A percentile compares a stretch with the other conserved stretches of the same genome.
Evolutionary conservation across 2,329 filamentous ascomycete species (phyloP).

Genomic region (Nemania sp.): DNA sequence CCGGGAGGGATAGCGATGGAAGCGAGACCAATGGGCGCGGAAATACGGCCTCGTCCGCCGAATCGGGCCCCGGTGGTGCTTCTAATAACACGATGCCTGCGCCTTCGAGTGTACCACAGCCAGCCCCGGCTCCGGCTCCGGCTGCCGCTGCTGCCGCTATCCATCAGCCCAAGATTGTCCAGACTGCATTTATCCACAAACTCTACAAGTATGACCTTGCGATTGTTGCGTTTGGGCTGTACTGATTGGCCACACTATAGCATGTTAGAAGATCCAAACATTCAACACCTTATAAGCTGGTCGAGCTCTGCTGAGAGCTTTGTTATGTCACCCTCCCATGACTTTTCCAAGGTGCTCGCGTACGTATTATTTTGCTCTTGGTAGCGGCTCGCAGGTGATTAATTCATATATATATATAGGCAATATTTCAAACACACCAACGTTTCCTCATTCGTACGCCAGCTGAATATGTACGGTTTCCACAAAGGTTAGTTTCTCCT

Average conservation of each 20-base stretch:
- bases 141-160: conserved; percentile 70
- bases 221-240: background rate
- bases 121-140: conserved; percentile 42
- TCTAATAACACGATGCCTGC: conserved; percentile 50
- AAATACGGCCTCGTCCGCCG: conserved; percentile 45
- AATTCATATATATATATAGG: conserved; percentile 55
- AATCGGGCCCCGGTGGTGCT: conserved; percentile 40
- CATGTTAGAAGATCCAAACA: conserved; percentile 93
- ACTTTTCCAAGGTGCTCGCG: conserved; percentile 98
- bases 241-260: conserved; percentile 51
- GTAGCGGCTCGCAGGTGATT: conserved; percentile 25
- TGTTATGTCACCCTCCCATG: conserved; percentile 95
- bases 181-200: conserved; percentile 99
- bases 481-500: conserved; percentile 75
- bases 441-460: conserved; percentile 95
- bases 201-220: conserved; percentile 79
- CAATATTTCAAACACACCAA: conserved; percentile 99
- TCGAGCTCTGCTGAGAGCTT: conserved; percentile 93
- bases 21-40: conserved; percentile 44
- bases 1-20: conserved; percentile 48
- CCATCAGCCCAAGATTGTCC: conserved; percentile 94
- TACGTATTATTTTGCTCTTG: conserved; percentile 46
- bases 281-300: conserved; percentile 97
- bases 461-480: conserved; percentile 99
- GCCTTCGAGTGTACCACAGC: conserved; percentile 23